phyloP scores from a whole-genome alignment of 1,284 basidiomycete genomes.

The Ustilago vetiveriae region DNA sequence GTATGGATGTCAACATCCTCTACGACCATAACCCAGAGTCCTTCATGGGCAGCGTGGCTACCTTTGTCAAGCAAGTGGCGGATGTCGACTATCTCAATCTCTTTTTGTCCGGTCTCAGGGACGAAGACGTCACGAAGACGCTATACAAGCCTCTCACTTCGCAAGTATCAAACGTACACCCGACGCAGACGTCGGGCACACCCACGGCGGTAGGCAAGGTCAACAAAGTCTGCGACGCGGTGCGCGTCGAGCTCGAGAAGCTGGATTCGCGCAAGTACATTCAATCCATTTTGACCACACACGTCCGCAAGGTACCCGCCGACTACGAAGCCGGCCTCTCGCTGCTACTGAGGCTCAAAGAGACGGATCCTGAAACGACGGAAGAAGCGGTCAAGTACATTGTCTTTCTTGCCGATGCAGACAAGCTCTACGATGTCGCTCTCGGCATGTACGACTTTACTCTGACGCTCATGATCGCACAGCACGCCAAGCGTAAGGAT shows the following conservation, averaged over 20 bases:
- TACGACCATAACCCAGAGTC: slow-evolving; percentile 78
- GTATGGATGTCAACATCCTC: slow-evolving; percentile 88
- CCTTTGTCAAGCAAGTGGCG: slow-evolving; percentile 83
- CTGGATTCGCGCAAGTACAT: slow-evolving; percentile 80
- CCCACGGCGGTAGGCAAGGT: slow-evolving; percentile 70
- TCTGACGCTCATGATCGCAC: slow-evolving; percentile 92
- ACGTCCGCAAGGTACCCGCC: slow-evolving; percentile 89
- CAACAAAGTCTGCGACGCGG: slow-evolving; percentile 79
- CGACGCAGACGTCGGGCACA: neutral
- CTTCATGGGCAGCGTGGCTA: slow-evolving; percentile 72
- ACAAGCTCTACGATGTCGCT: slow-evolving; percentile 90
- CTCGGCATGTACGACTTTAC: slow-evolving; percentile 99
- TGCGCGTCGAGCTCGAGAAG: slow-evolving; percentile 79
- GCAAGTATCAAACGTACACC: neutral
- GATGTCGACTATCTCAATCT: slow-evolving; percentile 93
- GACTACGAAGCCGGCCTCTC: slow-evolving; percentile 87
- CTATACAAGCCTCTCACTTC: slow-evolving; percentile 65
- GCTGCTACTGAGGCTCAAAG: slow-evolving; percentile 80
- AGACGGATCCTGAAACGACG: slow-evolving; percentile 77
- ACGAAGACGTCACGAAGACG: slow-evolving; percentile 67
- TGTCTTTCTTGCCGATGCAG: slow-evolving; percentile 95
- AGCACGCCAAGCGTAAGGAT: slow-evolving; percentile 96
- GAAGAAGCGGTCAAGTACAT: slow-evolving; percentile 98
- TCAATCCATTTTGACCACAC: slow-evolving; percentile 88
- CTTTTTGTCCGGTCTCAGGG: slow-evolving; percentile 79